These are phyloP conservation scores for Hordeum marinum DNA, from an alignment of 176 grass and related monocot species.

Conservation along the genomic window DNA sequence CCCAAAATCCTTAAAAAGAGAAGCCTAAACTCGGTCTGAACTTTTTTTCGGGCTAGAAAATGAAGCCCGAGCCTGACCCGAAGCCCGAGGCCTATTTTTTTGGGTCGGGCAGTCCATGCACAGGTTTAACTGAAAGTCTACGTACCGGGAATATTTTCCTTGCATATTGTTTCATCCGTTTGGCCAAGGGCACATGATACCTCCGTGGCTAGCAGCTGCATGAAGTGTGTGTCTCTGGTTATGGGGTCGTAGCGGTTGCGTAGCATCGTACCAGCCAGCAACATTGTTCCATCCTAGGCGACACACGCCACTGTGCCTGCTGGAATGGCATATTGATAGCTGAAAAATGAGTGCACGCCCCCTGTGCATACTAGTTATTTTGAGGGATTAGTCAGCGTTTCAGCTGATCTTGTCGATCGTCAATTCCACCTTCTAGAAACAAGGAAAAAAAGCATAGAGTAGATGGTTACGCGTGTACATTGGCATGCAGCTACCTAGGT, in stretches of 20 bases:
- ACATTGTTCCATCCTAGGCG: not conserved
- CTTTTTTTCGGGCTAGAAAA: no score
- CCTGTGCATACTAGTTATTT: not conserved
- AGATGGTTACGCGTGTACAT: no score
- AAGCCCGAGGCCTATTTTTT: no score
- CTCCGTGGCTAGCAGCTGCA: not conserved
- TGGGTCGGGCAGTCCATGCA: no score
- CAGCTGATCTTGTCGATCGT: not conserved
- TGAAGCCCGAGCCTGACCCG: no score
- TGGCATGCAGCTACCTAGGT: no score
- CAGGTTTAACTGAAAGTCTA: not conserved
- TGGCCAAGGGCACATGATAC: not conserved
- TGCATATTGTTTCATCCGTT: not conserved
- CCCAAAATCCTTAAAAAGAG: no score
- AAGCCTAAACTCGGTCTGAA: no score
- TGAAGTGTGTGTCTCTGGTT: not conserved
- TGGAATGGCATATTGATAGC: not conserved
- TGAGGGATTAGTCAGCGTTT: not conserved
- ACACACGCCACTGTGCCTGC: not conserved
- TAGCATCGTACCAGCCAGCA: slow-evolving; percentile 9
- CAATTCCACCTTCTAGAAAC: not conserved
- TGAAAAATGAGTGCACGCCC: no score
- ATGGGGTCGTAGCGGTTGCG: not conserved
- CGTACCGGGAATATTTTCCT: not conserved
- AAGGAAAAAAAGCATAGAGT: not conserved